Percentiles rank a stretch among this genome's conserved stretches.
Evolutionary conservation across 2,329 filamentous ascomycete genomes (phyloP).

Genomic region (Xylaria multiplex): DNA sequence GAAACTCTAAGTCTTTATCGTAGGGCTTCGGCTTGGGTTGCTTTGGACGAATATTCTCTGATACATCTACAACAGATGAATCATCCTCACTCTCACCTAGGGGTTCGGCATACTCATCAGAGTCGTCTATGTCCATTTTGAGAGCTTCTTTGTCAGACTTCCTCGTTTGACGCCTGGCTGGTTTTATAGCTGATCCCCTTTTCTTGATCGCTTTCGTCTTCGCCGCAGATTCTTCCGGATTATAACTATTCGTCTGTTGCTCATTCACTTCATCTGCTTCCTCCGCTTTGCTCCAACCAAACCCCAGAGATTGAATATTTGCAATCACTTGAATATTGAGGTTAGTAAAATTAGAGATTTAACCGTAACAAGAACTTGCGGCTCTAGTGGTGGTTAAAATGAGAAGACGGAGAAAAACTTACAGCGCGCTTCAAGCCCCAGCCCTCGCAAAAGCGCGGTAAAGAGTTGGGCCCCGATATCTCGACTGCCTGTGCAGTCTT

Average conservation of each 20-base stretch:
- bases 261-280: constrained; percentile 70
- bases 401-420: constrained; percentile 6
- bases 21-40: constrained; percentile 60
- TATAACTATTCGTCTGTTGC: constrained; percentile 32
- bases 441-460: constrained; percentile 80
- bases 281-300: constrained; percentile 89
- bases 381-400: not conserved
- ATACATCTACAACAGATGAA: constrained; percentile 68
- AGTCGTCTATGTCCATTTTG: constrained; percentile 52
- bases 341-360: constrained; percentile 11
- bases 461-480: constrained; percentile 92
- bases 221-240: constrained; percentile 36
- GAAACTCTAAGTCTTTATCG: constrained; percentile 81
- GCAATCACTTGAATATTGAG: constrained; percentile 66
- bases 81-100: constrained; percentile 67
- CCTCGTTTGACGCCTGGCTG: constrained; percentile 41
- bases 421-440: constrained; percentile 80
- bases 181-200: constrained; percentile 39
- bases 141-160: constrained; percentile 43
- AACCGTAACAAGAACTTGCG: not conserved
- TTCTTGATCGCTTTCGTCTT: constrained; percentile 52
- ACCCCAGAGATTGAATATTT: constrained; percentile 86
- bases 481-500: constrained; percentile 79
- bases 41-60: constrained; percentile 55
- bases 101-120: constrained; percentile 60